These are phyloP conservation scores for Neocatenulostroma microsporum DNA, from an alignment of 2,329 filamentous ascomycete genomes.

Conservation along the genomic window DNA sequence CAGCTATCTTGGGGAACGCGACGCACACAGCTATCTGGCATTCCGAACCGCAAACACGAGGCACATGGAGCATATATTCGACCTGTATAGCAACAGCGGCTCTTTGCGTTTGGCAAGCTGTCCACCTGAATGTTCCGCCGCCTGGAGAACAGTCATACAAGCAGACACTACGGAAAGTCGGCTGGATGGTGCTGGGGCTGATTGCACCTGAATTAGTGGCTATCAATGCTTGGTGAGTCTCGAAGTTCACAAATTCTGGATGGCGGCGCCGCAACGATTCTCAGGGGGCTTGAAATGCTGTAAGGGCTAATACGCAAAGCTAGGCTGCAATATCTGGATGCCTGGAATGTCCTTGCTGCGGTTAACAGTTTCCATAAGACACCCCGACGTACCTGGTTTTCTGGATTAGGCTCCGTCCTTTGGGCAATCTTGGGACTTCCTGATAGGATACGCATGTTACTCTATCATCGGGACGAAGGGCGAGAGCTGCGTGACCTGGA, in stretches of 20 bases:
- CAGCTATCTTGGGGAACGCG: background rate
- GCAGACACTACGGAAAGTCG: slow-evolving; percentile 5
- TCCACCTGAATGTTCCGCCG: slow-evolving; percentile 16
- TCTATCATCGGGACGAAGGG: no score
- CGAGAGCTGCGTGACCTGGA: no score
- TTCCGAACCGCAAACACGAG: slow-evolving; percentile 11
- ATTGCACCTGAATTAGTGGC: no score
- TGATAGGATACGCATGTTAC: no score
- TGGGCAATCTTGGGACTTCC: no score
- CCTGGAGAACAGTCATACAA: slow-evolving; percentile 9
- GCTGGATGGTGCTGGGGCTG: slow-evolving; percentile 3
- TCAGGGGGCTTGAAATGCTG: background rate
- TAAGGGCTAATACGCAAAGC: background rate
- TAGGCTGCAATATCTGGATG: background rate
- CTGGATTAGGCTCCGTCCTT: no score
- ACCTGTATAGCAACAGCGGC: slow-evolving; percentile 11
- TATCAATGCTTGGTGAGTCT: no score
- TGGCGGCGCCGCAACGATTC: slow-evolving; percentile 1
- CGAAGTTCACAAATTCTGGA: slow-evolving; percentile 4
- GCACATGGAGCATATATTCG: slow-evolving; percentile 12
- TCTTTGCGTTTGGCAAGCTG: slow-evolving; percentile 15
- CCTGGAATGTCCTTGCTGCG: no score
- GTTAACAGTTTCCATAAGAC: no score
- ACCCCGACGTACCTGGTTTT: no score
- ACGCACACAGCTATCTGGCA: no score